Base-by-base conservation (phyloP, 129 eudicot species). In the Flaveria ramosissima region DNA sequence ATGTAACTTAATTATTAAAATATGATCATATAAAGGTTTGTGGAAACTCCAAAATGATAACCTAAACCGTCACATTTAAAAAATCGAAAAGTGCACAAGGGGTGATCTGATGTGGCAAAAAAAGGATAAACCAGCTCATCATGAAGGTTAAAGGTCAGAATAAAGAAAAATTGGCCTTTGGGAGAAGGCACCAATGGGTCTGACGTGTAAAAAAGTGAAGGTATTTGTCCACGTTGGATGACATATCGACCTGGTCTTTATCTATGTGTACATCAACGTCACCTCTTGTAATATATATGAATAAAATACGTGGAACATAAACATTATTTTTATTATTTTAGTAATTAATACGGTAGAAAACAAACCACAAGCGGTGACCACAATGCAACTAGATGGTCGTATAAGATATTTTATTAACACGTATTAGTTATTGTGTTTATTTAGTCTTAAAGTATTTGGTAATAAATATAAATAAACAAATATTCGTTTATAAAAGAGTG, bases 71-170 rank as follows among this genome's bases (percentile, higher is more conserved):
- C 10, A 16, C 7, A 46, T 16, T 16, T 27, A 53, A 57, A 4
- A 4, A 9, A 45, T 80, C 63, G 52, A 66, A 53, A 41, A 42
- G n/a, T 17, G 10, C 72, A 50, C 36, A 77, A 15, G 10, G 30
- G 14, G 46, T 52, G 32, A 72, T 73, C 85, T 77, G 82, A 82
- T 21, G 55, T 68, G 76, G 85, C 76, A 55, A 64, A 52, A 30
- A 73, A 65, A 26, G 65, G 76, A 55, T 82, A 82, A 82, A 82
- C 79, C 85, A 77, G 48, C 85, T 82, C 76, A 77, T 82, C 82
- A 47, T 46, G 71, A 77, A 67, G 50, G 63, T 77, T 73, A 64
- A 82, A 82, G 72, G 85, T 57, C 85, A 69, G 74, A 77, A 77
- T 52, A 59, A 76, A 64, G 52, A 21, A 77, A 52, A 82, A 30